Evolutionary conservation across 139 green algal species (phyloP).

Genomic region (Zygnema cylindricum): DNA sequence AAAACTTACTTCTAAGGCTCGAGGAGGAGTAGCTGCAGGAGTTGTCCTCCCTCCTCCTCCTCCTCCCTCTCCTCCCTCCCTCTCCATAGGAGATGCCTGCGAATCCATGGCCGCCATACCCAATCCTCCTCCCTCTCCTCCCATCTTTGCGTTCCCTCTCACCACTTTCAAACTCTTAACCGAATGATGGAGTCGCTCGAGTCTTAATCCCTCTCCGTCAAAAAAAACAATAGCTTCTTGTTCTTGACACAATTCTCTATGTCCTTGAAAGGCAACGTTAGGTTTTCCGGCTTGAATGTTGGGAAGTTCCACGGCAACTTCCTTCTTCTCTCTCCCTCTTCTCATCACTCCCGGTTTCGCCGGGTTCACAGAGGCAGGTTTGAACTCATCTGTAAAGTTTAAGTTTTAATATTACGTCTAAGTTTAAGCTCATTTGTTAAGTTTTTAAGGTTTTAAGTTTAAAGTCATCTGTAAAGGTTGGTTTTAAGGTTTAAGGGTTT

Average conservation of each 20-base stretch:
- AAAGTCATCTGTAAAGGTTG: too few relatives aligned
- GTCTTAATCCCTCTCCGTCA: slow-evolving; percentile 22
- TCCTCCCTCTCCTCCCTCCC: not conserved
- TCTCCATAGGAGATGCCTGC: not conserved
- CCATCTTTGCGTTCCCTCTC: not conserved
- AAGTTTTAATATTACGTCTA: not conserved
- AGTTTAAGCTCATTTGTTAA: not conserved
- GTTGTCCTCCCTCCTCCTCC: slow-evolving; percentile 1
- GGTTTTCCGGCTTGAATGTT: slow-evolving; percentile 52
- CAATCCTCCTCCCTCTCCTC: not conserved
- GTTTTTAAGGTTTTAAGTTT: too few relatives aligned
- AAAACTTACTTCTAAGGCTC: not conserved
- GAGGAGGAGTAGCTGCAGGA: not conserved
- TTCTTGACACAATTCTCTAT: slow-evolving; percentile 32
- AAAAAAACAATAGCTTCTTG: slow-evolving; percentile 43
- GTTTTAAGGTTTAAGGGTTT: too few relatives aligned
- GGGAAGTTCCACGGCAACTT: slow-evolving; percentile 28
- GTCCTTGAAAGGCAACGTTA: slow-evolving; percentile 34
- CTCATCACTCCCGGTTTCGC: slow-evolving; percentile 30
- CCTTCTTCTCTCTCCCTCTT: slow-evolving; percentile 33
- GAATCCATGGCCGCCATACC: not conserved
- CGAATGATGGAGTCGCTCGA: slow-evolving; percentile 33
- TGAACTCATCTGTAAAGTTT: slow-evolving; percentile 42
- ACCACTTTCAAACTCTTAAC: slow-evolving; percentile 39
- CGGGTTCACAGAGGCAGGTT: slow-evolving; percentile 35